These are phyloP conservation scores for Psilocybe cyanescens DNA, from an alignment of 768 basidiomycete species.

Conservation along the genomic window DNA sequence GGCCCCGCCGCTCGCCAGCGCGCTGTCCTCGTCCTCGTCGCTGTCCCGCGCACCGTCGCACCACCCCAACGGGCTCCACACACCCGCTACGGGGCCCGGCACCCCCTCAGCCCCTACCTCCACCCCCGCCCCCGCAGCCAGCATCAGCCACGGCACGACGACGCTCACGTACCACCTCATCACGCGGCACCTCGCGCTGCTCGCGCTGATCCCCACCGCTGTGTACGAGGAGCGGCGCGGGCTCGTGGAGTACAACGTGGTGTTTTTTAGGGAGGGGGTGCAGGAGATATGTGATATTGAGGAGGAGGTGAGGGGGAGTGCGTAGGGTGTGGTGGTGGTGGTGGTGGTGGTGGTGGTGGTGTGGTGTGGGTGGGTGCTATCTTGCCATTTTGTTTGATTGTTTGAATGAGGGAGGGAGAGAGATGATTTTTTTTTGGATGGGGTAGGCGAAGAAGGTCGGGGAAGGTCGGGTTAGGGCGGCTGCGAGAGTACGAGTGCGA, in stretches of 20 bases:
- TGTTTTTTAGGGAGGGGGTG: slow-evolving; percentile 82
- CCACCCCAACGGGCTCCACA: not conserved
- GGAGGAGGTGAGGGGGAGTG: slow-evolving; percentile 46
- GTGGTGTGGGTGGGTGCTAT: no score
- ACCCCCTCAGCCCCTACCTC: not conserved
- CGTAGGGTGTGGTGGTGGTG: no score
- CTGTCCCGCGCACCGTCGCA: not conserved
- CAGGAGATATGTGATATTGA: slow-evolving; percentile 84
- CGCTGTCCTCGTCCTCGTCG: not conserved
- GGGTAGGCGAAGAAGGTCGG: no score
- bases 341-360: no score
- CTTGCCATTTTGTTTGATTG: no score
- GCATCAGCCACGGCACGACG: slow-evolving; percentile 33
- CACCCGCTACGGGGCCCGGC: not conserved
- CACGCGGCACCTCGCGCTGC: slow-evolving; percentile 68
- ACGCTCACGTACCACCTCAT: slow-evolving; percentile 87
- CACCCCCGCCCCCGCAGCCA: no score
- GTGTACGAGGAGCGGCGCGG: slow-evolving; percentile 76
- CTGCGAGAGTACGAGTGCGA: no score
- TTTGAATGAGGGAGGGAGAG: no score
- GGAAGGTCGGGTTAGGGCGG: no score
- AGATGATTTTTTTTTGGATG: no score
- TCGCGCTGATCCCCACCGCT: slow-evolving; percentile 74
- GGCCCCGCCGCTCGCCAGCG: no score
- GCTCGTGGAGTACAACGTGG: slow-evolving; percentile 85